Percentiles rank a stretch among this genome's conserved stretches.
Evolutionary conservation across 768 basidiomycete species (phyloP).

Genomic region (Suillus alpinus): DNA sequence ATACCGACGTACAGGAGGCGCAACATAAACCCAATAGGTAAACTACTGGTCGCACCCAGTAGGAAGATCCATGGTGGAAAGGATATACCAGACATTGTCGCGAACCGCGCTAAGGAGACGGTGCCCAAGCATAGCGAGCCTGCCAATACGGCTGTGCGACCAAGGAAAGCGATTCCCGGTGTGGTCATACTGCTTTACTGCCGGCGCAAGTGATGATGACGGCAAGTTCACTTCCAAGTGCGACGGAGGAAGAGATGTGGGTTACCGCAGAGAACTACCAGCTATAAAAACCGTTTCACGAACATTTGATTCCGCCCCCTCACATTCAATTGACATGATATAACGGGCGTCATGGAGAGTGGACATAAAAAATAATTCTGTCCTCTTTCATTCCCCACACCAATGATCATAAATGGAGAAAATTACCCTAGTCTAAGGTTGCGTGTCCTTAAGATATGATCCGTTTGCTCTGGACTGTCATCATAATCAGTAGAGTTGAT

Average conservation of each 20-base stretch:
- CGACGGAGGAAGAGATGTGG: background rate
- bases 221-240: background rate
- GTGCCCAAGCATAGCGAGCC: constrained; percentile 4
- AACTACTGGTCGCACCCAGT: constrained; percentile 25
- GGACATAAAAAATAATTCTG: too few species aligned
- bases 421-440: background rate
- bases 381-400: background rate
- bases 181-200: constrained; percentile 9
- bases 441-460: background rate
- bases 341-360: background rate
- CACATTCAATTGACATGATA: background rate
- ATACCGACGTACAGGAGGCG: constrained; percentile 30
- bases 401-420: background rate
- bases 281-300: background rate
- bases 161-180: constrained; percentile 16
- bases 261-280: background rate
- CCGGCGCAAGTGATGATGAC: background rate
- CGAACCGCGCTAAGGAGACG: constrained; percentile 5
- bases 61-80: constrained; percentile 40
- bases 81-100: constrained; percentile 14
- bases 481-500: background rate
- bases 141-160: background rate
- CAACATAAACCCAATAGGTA: constrained; percentile 33
- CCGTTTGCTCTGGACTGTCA: background rate
- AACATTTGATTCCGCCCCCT: background rate